Evolutionary conservation across 306 rosid species (phyloP), one percentile per base, ranked within the genome.

Genomic region (Rosa chinensis): DNA sequence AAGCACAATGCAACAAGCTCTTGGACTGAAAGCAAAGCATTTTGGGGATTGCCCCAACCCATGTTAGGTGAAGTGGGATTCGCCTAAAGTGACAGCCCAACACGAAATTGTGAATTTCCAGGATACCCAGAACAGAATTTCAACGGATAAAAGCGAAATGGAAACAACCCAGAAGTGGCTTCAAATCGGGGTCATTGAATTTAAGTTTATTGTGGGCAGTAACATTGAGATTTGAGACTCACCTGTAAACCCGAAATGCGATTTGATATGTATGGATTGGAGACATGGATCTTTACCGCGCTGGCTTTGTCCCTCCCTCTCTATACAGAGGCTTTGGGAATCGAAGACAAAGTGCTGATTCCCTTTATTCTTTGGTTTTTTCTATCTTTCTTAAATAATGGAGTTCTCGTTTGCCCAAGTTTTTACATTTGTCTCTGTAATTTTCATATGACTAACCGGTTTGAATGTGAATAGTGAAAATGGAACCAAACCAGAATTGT

Each of bases 11-110:
- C 84, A 78, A 82, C 45, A 80, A 83, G 88, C 88, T 84, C 91
- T 84, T 89, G 82, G 64, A 90, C 89, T 89, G 66, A 67, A 93
- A 88, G 90, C 88, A 90, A 95, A 84, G 85, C 85, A 82, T 83
- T 77, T 55, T 12, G 42, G 79, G 78, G 74, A 20, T 58, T 10
- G 64, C 35, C 64, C 18, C 35, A 58, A 10, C 47, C 64, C 83
- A 80, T 18, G 85, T 87, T 86, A 84, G 90, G 93, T 83, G 77
- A 76, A 84, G 83, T 83, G 78, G 82, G 86, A 73, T 62, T 76
- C 79, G 77, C 89, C 37, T 75, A 85, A 82, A 86, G 87, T 81
- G 96, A 92, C 92, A 73, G 76, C 53, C 84, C 88, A 93, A 82
- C 94, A 81, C 76, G 82, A 80, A 64, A 67, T 67, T 20, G 13